Base-by-base conservation (phyloP, 2,329 filamentous ascomycete genomes). In the Penicillium decumbens region DNA sequence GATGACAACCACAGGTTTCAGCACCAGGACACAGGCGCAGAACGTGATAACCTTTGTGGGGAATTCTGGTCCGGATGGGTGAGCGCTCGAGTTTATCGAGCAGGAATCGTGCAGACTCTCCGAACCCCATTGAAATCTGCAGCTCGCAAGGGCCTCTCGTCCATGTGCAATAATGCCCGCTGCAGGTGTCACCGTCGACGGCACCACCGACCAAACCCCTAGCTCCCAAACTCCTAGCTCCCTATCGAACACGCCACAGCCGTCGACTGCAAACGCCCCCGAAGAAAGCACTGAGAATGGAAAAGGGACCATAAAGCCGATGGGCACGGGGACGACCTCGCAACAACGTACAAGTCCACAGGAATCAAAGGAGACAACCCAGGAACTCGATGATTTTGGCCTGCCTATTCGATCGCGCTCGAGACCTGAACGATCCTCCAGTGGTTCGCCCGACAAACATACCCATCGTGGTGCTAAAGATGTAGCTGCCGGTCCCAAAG, bases 341-440 rank as follows among this genome's bases (percentile, higher is more conserved):
- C 39, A 39, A 6, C 20, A 43, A 10, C 45, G 43, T n/a, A 20
- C 44, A 25, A 43, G 27, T 33, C 43, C 7, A 8, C 46, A 47
- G 44, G 45, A 51, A 20, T 37, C 45, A 5, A 41, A 39, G 15
- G 43, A 52, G 6, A 40, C 25, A 35, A 45, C 52, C 24, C 48
- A 54, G 40, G 63, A 63, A 23, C 41, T 70, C 25, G 70, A 72
- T 42, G 70, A 72, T 40, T 72, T 72, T 54, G 70, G 70, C 1
- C 61, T 72, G 13, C 70, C 69, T 6, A 66, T 72, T 53, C 68
- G 64, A 54, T 33, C 50, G 38, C 61, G 60, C 18, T 43, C 57
- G 25, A 55, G 40, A 27, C 53, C 58, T 27, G 33, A 49, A 35
- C 58, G 44, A 28, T 45, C 55, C n/a, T 32, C 49, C 4, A 54